Percentiles rank a stretch among this genome's conserved stretches.
Evolutionary conservation across 2,329 filamentous ascomycete genomes (phyloP).

Genomic region (Trichophyton verrucosum): DNA sequence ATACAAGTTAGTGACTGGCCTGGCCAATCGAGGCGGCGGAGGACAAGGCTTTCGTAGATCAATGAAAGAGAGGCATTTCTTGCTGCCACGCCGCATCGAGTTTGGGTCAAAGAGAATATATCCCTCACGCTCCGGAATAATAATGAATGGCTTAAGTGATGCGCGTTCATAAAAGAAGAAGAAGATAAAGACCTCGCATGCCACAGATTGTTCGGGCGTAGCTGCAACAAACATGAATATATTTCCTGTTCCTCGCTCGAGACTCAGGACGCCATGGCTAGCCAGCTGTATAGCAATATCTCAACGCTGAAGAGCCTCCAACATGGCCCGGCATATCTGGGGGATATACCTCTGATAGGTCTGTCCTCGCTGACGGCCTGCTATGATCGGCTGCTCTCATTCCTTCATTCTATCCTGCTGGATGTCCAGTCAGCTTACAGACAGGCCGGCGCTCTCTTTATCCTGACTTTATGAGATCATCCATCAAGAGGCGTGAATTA

Average conservation of each 20-base stretch:
- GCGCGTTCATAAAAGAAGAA: background rate
- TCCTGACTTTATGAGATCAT: background rate
- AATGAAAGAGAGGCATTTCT: background rate
- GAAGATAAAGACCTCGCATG: background rate
- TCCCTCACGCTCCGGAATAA: background rate
- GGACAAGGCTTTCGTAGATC: background rate
- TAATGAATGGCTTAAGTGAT: too few species aligned
- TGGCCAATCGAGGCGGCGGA: too few species aligned
- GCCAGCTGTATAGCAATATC: background rate
- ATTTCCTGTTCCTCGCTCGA: background rate
- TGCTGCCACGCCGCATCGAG: background rate
- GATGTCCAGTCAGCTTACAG: background rate
- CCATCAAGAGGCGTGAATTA: background rate
- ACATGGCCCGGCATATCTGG: background rate
- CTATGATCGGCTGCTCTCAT: background rate
- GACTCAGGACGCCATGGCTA: background rate
- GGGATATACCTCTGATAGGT: background rate
- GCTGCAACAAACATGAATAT: background rate
- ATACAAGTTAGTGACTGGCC: too few species aligned
- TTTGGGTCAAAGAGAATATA: background rate
- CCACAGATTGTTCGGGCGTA: background rate
- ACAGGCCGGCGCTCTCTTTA: background rate
- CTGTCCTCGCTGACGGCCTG: background rate
- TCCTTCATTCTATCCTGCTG: background rate
- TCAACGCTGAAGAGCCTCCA: background rate